Conservation (phyloP, 441 rosid genomes). For the Brassica hybrid region DNA sequence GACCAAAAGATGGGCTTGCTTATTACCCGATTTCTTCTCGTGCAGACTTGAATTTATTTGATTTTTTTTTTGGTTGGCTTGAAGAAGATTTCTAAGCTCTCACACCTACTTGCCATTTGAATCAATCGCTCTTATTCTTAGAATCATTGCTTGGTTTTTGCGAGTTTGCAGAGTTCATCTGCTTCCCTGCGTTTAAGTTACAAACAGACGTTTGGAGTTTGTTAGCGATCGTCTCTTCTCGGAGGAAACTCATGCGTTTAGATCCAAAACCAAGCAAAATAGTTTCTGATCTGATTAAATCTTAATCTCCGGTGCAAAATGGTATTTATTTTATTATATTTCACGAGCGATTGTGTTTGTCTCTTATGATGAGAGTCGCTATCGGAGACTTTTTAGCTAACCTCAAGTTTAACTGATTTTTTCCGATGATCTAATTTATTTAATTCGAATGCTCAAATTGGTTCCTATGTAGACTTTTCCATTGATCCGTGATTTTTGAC, state of each 20-base stretch:
- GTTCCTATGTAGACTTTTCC: constrained; percentile 13
- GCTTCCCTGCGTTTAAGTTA: constrained; percentile 20
- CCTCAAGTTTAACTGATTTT: neutral
- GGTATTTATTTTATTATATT: constrained; percentile 24
- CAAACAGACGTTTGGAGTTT: constrained; percentile 21
- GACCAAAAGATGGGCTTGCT: constrained; percentile 11
- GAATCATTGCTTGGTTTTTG: constrained; percentile 7
- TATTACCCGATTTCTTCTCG: constrained; percentile 22
- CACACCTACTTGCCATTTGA: constrained; percentile 1
- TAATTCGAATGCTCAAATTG: too few relatives aligned
- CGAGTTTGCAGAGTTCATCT: constrained; percentile 29
- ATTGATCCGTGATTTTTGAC: constrained; percentile 35
- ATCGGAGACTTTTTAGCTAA: neutral
- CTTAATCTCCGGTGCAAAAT: constrained; percentile 36
- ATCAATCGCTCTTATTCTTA: constrained; percentile 8
- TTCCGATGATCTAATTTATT: neutral
- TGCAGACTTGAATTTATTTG: constrained; percentile 18
- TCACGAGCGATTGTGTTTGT: constrained; percentile 21
- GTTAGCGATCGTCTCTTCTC: constrained; percentile 27
- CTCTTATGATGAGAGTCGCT: constrained; percentile 13
- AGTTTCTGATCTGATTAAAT: constrained; percentile 32
- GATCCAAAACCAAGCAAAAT: constrained; percentile 20
- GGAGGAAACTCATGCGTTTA: constrained; percentile 26
- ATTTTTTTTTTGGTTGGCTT: constrained; percentile 36
- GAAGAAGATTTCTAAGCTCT: constrained; percentile 41